Base-by-base conservation (phyloP, 768 basidiomycete genomes). In the Termitomyces sp. region DNA sequence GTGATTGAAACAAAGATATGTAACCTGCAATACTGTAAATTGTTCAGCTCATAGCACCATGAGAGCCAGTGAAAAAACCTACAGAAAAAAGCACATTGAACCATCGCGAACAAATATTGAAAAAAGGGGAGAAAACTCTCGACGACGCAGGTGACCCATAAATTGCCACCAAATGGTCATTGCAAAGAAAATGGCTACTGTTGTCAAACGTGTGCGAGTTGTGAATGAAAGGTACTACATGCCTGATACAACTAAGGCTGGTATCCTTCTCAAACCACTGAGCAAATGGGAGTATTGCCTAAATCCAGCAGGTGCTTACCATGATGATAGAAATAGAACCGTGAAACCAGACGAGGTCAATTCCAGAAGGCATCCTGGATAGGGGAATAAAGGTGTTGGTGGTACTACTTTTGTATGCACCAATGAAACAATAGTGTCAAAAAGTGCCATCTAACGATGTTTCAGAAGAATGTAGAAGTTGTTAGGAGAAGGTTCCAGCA, bases 101-200 rank as follows among this genome's bases (percentile, higher is more conserved):
- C 40, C 45, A 53, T 53, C 57, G 23, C 43, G 41, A 21, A 58
- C 44, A 42, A 58, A 58, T 47, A 40, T 25, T 40, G 25, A 21
- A 48, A 46, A 17, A 17, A 53, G 44, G 44, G 44, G 56, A 57
- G 49, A 52, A 29, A 31, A 38, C 9, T 52, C 29, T 11, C 17
- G 12, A 37, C 17, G 50, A 21, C 44, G 44, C 2, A 25, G 4
- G 12, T 10, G 54, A 23, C 54, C 34, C 9, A 38, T 23, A 21
- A 53, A 58, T 31, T 53, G 37, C 57, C n/a, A n/a, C n/a, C 57
- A 58, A 12, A 48, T 32, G 5, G 57, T 58, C 57, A 58, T 58
- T 19, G 6, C 44, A 44, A 58, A 58, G 27, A 58, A 58, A 17
- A 58, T 25, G 5, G 52, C 57, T 58, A 52, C 25, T 29, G 21